These are phyloP conservation scores for Penicillium roqueforti DNA, from an alignment of 495 filamentous ascomycete species.

Conservation along the genomic window DNA sequence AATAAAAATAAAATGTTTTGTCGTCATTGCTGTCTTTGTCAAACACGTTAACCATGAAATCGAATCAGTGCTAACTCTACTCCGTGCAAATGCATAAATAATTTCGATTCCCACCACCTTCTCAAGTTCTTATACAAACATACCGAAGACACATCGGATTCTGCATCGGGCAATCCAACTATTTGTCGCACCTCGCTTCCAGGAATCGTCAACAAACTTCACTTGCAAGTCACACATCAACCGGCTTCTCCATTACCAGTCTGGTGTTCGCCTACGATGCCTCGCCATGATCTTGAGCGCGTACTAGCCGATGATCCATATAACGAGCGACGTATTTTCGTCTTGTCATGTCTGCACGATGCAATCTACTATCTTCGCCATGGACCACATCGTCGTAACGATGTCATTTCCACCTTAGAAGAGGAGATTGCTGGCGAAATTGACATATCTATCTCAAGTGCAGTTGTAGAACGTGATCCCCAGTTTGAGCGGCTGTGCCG, in stretches of 20 bases:
- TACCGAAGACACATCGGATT: background rate
- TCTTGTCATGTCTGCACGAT: background rate
- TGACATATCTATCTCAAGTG: background rate
- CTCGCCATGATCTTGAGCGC: background rate
- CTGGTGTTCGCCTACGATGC: background rate
- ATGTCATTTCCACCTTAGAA: background rate
- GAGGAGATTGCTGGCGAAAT: background rate
- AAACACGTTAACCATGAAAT: background rate
- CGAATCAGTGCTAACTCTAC: background rate
- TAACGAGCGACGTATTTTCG: background rate
- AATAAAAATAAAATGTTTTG: background rate
- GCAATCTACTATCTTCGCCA: conserved; percentile 4
- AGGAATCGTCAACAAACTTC: background rate
- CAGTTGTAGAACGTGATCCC: background rate
- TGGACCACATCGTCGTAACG: background rate
- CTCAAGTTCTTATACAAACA: background rate
- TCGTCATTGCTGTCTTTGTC: background rate
- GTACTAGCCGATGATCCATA: background rate
- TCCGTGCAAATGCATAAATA: background rate
- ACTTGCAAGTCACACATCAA: background rate
- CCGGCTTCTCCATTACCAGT: background rate
- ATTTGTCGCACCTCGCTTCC: background rate
- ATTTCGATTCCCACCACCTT: background rate
- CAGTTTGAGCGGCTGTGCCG: background rate
- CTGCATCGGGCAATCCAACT: background rate